Base-by-base conservation (phyloP, 192 early-diverging fungal genomes). In the Linnemannia hyalina region DNA sequence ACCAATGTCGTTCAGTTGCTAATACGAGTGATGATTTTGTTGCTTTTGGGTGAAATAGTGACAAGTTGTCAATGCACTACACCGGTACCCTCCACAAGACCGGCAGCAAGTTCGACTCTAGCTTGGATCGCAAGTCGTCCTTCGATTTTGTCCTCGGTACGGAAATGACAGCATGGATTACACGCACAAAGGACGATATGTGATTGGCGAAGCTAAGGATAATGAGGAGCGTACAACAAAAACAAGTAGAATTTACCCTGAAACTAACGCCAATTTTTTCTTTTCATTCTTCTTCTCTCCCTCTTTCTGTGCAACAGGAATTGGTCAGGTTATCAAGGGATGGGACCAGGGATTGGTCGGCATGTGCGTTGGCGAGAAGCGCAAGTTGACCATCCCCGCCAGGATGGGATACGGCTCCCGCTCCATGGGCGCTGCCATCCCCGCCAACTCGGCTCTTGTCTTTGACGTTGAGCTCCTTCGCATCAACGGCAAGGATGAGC, bases 321-420 rank as follows among this genome's bases (percentile, higher is more conserved):
- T 77, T 42, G 92, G 92, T 36, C 89, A 89, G 86, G 95, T 97
- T 16, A 97, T 97, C 80, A 92, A 95, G 87, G 96, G 92, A 36
- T 97, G 96, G 96, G 96, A 97, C 74, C 88, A 94, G 83, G 96
- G 95, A 32, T 83, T 95, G 57, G 18, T 35, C 44, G 90, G 90
- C 52, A 97, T 96, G 96, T 96, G 96, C 71, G 80, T 95, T 74
- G 96, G 96, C 65, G 96, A 97, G 89, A 93, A 96, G 88, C 83
- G 95, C 38, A 91, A 86, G 82, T 82, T 97, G 70, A 91, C 90
- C 16, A 97, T 97, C 81, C 96, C 96, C 35, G 76, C 95, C 52
- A 63, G 89, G 52, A 75, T 96, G 52, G 93, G 88, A 40, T 89
- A 91, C 70, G 93, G 93, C 26, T 70, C 84, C 70, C 91, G 93